Base-by-base conservation (phyloP, 2,329 filamentous ascomycete species). In the Fusarium sambucinum region DNA sequence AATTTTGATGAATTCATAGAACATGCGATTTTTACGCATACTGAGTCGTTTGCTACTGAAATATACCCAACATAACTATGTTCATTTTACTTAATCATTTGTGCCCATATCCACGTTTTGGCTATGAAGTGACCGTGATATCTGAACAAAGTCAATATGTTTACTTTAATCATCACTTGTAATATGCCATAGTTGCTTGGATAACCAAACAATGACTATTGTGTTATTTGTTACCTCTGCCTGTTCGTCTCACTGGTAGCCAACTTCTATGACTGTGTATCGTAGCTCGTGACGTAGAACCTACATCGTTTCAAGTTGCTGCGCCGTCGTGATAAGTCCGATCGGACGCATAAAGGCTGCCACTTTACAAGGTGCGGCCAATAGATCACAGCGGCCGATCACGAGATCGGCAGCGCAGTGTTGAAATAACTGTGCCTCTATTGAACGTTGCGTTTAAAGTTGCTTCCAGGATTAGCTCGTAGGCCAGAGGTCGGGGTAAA, bases 31-130 rank as follows among this genome's bases (percentile, higher is more conserved):
- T 59, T 53, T 69, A 55, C 44, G 57, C 25, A 64, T 59, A 50
- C 25, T 37, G 23, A 54, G 54, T 42, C 61, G 47, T 62, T 59
- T 46, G 40, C 44, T 65, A 42, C 47, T 59, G 56, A 63, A 55
- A 73, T 66, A 74, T 74, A 74, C 72, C 71, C 72, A 62, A 70
- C 44, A 65, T 48, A 70, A 51, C 44, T 47, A 63, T 57, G 56
- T 53, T 66, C 54, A 50, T 38, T 64, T 61, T 54, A 23, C 42
- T 21, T 25, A 40, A 29, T 17, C 19, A 17, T 35, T 7, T 5
- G 6, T 23, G 19, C 27, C 13, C 10, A 5, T 17, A 25, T 30
- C 17, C 30, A n/a, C 11, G 6, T 33, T 29, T 16, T 47, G 21
- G 21, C 10, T 16, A 8, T 17, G 12, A 14, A 5, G 19, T n/a